Conservation (phyloP, 2,329 filamentous ascomycete species). For the Lithohypha guttulata region DNA sequence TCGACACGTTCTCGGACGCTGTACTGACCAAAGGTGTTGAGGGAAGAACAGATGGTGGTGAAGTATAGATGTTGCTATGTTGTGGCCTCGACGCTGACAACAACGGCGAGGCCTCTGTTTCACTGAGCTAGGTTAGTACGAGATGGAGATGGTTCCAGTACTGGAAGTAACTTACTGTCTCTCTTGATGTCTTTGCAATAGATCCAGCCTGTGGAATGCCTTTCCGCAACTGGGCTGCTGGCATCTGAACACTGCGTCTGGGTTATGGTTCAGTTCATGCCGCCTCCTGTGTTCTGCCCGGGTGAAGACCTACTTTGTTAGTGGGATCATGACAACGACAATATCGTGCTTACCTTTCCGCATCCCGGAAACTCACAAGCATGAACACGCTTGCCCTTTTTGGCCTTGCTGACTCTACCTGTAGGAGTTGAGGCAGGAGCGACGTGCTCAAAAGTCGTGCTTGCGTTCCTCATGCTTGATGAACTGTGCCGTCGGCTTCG, state of each 20-base stretch:
- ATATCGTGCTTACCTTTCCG: constrained; percentile 34
- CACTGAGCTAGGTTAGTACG: constrained; percentile 7
- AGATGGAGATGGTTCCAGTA: too few species aligned
- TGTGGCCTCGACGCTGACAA: background rate
- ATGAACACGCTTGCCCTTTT: constrained; percentile 42
- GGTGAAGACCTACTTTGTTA: constrained; percentile 41
- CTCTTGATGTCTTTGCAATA: constrained; percentile 39
- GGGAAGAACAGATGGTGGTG: constrained; percentile 17
- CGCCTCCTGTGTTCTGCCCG: constrained; percentile 40
- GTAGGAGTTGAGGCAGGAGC: constrained; percentile 39
- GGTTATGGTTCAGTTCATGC: constrained; percentile 42
- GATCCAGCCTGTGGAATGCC: constrained; percentile 38
- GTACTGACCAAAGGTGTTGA: constrained; percentile 17
- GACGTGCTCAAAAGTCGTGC: constrained; percentile 19
- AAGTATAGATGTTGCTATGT: constrained; percentile 11
- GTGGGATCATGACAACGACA: too few species aligned
- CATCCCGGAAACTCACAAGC: constrained; percentile 38
- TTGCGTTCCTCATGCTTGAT: constrained; percentile 22
- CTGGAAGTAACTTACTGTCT: constrained; percentile 35
- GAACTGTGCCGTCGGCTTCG: constrained; percentile 20
- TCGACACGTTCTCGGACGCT: constrained; percentile 16
- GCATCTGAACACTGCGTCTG: constrained; percentile 36
- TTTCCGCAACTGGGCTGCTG: constrained; percentile 35
- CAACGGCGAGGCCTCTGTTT: constrained; percentile 5
- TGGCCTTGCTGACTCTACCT: constrained; percentile 42